phyloP scores from a whole-genome alignment of 2,329 filamentous ascomycete species.

The Leptographium flavum region DNA sequence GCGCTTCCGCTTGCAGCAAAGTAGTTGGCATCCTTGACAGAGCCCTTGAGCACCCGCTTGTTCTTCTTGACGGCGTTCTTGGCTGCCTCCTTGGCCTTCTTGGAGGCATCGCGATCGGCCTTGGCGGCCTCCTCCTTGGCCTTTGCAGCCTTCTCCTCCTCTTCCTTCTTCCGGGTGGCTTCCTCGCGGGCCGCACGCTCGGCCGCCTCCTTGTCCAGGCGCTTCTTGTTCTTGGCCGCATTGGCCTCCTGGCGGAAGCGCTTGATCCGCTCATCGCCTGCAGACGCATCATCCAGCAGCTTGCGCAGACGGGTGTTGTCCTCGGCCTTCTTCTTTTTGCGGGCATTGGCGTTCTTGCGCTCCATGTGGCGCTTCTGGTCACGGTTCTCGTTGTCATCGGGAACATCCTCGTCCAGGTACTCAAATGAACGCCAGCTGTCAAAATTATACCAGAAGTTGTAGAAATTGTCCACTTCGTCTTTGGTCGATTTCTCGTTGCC shows the following conservation, averaged over 20 bases:
- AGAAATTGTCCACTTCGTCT: conserved; percentile 87
- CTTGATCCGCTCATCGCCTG: conserved; percentile 90
- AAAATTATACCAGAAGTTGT: conserved; percentile 99
- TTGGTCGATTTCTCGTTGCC: conserved; percentile 73
- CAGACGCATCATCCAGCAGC: conserved; percentile 74
- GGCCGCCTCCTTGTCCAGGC: conserved; percentile 77
- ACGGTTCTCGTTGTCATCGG: conserved; percentile 96
- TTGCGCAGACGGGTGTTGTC: conserved; percentile 84
- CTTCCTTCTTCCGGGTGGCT: conserved; percentile 67
- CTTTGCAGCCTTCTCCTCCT: conserved; percentile 64
- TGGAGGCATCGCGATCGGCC: conserved; percentile 63
- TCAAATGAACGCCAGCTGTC: conserved; percentile 97
- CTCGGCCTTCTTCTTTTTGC: conserved; percentile 99
- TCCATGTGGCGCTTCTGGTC: conserved; percentile 98
- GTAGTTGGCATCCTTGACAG: conserved; percentile 97
- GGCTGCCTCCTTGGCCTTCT: conserved; percentile 97
- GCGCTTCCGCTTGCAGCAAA: conserved; percentile 63
- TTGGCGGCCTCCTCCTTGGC: conserved; percentile 83
- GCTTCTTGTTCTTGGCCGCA: conserved; percentile 93
- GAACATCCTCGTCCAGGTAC: conserved; percentile 97
- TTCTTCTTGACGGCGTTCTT: conserved; percentile 99
- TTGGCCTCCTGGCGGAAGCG: conserved; percentile 85
- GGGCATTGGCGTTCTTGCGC: conserved; percentile 93
- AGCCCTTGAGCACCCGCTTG: conserved; percentile 89
- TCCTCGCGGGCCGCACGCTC: conserved; percentile 80